phyloP scores from a whole-genome alignment of 2,329 filamentous ascomycete genomes.

The Nannizzia gypsea region DNA sequence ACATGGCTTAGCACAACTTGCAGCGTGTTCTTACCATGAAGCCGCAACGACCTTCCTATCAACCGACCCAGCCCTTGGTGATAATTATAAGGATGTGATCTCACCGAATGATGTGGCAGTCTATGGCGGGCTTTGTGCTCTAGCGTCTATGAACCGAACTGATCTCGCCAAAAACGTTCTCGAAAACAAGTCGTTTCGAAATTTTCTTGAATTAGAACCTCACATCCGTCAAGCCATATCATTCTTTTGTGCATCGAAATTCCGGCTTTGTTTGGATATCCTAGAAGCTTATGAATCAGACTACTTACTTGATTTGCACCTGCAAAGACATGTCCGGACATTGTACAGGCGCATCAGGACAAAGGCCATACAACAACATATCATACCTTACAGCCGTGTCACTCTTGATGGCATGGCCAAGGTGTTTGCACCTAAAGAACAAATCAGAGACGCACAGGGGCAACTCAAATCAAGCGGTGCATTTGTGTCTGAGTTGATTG shows the following conservation, averaged over 20 bases:
- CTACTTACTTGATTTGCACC: slow-evolving; percentile 80
- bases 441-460: slow-evolving; percentile 44
- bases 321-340: slow-evolving; percentile 58
- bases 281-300: slow-evolving; percentile 72
- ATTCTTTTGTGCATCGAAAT: slow-evolving; percentile 82
- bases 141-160: slow-evolving; percentile 75
- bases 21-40: slow-evolving; percentile 45
- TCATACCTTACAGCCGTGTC: slow-evolving; percentile 79
- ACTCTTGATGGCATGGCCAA: slow-evolving; percentile 65
- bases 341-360: slow-evolving; percentile 67
- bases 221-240: slow-evolving; percentile 85
- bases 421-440: slow-evolving; percentile 56
- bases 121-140: slow-evolving; percentile 79
- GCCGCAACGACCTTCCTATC: slow-evolving; percentile 62
- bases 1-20: slow-evolving; percentile 51
- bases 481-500: slow-evolving; percentile 52
- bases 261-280: slow-evolving; percentile 70
- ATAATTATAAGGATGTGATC: slow-evolving; percentile 57
- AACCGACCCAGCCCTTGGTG: slow-evolving; percentile 45
- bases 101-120: slow-evolving; percentile 81
- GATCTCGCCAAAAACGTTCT: slow-evolving; percentile 66
- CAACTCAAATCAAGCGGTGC: slow-evolving; percentile 17
- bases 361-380: slow-evolving; percentile 90
- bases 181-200: slow-evolving; percentile 68
- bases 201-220: slow-evolving; percentile 82